Evolutionary conservation across 805 yeast species (phyloP).

Genomic region (Debaryomyces castellii): DNA sequence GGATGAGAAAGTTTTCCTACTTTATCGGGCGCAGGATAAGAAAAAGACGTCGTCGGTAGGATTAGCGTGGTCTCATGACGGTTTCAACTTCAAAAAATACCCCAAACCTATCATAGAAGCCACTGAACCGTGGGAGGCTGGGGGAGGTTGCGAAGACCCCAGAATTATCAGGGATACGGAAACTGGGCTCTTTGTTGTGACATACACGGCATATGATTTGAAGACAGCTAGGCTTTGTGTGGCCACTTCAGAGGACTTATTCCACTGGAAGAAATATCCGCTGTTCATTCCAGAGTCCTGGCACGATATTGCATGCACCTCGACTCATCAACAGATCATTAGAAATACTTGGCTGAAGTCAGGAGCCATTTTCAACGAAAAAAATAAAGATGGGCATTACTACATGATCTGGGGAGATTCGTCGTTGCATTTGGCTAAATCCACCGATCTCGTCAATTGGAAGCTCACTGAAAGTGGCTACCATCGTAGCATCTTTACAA

Average conservation of each 20-base stretch:
- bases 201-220: slow-evolving; percentile 42
- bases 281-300: slow-evolving; percentile 31
- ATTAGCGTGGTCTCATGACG: slow-evolving; percentile 42
- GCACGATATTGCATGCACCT: slow-evolving; percentile 30
- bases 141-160: slow-evolving; percentile 46
- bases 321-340: slow-evolving; percentile 23
- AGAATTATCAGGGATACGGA: slow-evolving; percentile 38
- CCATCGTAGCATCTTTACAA: slow-evolving; percentile 22
- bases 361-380: slow-evolving; percentile 39
- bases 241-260: slow-evolving; percentile 35
- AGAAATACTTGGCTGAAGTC: slow-evolving; percentile 41
- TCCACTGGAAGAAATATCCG: slow-evolving; percentile 38
- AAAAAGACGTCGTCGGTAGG: slow-evolving; percentile 35
- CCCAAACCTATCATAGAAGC: slow-evolving; percentile 32
- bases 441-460: slow-evolving; percentile 38
- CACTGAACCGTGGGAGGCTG: slow-evolving; percentile 38
- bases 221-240: slow-evolving; percentile 37
- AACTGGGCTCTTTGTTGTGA: slow-evolving; percentile 33
- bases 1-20: slow-evolving; percentile 33
- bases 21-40: slow-evolving; percentile 40
- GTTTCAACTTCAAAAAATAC: slow-evolving; percentile 30
- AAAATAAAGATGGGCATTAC: slow-evolving; percentile 30
- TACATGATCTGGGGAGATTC: slow-evolving; percentile 47
- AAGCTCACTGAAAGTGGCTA: slow-evolving; percentile 16
- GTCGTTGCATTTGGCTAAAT: slow-evolving; percentile 35